A percentile compares a stretch with the other conserved stretches of the same genome.
phyloP scores from a whole-genome alignment of 208 protist genomes.

The Porcisia hertigi region DNA sequence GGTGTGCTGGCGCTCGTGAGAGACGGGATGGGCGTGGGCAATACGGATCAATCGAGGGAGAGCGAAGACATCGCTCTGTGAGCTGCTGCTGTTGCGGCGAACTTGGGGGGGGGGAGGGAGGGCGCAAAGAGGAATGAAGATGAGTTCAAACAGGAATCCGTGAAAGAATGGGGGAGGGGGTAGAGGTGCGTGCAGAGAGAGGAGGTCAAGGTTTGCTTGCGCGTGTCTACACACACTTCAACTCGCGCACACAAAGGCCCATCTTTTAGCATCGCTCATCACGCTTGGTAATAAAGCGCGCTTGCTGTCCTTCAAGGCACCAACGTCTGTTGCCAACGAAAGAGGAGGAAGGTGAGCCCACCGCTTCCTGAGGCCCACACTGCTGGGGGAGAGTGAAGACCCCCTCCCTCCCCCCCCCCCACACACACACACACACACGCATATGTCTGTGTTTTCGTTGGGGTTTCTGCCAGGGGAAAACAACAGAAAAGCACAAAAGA shows the following conservation, averaged over 20 bases:
- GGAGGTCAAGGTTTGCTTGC: not conserved
- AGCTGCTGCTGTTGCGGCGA: not conserved
- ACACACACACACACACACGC: not conserved
- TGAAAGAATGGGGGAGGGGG: no score
- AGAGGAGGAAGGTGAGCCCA: not conserved
- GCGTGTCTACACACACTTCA: not conserved
- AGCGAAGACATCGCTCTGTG: not conserved
- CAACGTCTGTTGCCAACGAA: not conserved
- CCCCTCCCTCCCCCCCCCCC: no score
- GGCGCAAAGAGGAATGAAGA: not conserved
- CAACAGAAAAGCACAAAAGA: not conserved
- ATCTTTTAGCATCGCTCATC: not conserved
- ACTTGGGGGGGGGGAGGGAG: no score
- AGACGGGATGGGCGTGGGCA: not conserved
- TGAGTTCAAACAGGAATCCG: not conserved
- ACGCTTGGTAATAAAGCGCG: not conserved
- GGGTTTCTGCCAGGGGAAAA: not conserved
- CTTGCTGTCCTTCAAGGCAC: not conserved
- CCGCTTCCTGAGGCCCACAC: not conserved
- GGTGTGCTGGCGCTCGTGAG: not conserved
- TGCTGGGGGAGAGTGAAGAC: not conserved
- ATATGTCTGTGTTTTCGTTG: not conserved
- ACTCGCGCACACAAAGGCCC: not conserved
- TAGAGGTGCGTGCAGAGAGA: not conserved
- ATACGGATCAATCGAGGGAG: not conserved